These are phyloP conservation scores for Boletus eberwhitei DNA, from an alignment of 768 basidiomycete genomes.

Conservation along the genomic window DNA sequence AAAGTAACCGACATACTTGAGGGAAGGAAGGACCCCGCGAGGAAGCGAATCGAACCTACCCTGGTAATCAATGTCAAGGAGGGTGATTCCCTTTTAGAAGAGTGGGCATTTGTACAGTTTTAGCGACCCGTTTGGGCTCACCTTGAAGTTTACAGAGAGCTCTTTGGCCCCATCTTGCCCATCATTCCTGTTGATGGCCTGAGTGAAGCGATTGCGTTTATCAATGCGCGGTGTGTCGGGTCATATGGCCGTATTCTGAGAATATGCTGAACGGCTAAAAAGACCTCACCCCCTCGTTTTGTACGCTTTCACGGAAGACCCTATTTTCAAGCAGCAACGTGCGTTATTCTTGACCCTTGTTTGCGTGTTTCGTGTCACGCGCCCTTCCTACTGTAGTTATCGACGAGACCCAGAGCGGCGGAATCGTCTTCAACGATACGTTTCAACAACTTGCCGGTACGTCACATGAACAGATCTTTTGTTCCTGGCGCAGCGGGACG, in stretches of 20 bases:
- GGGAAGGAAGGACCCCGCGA: conserved; percentile 34
- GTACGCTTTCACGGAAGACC: conserved; percentile 59
- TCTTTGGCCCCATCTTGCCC: conserved; percentile 72
- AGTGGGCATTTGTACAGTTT: conserved; percentile 35
- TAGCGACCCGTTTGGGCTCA: not conserved
- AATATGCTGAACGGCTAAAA: conserved; percentile 22
- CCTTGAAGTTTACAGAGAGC: conserved; percentile 44
- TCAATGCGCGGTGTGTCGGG: conserved; percentile 46
- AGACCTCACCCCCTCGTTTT: conserved; percentile 60
- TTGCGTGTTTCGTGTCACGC: not conserved
- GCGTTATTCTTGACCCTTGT: conserved; percentile 6
- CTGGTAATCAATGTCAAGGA: conserved; percentile 51
- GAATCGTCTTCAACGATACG: conserved; percentile 56
- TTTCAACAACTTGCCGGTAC: conserved; percentile 51
- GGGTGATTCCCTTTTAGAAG: conserved; percentile 59
- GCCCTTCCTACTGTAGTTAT: conserved; percentile 44
- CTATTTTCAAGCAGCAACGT: conserved; percentile 39
- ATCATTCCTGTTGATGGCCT: conserved; percentile 55
- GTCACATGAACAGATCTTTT: conserved; percentile 8
- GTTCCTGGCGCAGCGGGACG: conserved; percentile 1
- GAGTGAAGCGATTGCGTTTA: conserved; percentile 52
- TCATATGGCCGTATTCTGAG: not conserved
- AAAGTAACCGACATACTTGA: conserved; percentile 49
- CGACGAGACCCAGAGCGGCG: conserved; percentile 54
- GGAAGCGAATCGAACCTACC: conserved; percentile 54